These are phyloP conservation scores for Kwoniella mangroviensis DNA, from an alignment of 768 basidiomycete genomes.

Conservation along the genomic window DNA sequence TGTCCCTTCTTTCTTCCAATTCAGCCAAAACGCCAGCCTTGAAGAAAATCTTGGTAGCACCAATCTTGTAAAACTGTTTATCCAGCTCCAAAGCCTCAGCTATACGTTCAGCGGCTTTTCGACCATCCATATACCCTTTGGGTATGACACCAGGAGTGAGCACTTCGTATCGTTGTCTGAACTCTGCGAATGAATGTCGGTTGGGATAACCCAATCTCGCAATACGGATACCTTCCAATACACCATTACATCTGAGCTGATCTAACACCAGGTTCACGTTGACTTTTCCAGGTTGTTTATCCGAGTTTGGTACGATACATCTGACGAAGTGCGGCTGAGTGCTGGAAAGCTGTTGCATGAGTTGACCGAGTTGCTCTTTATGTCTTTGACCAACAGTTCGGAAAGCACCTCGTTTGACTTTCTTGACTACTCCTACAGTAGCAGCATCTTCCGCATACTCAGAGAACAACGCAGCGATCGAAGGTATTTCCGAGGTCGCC, in stretches of 20 bases:
- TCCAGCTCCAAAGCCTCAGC: constrained; percentile 87
- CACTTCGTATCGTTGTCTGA: constrained; percentile 94
- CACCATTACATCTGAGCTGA: constrained; percentile 97
- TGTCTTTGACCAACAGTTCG: constrained; percentile 93
- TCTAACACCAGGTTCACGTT: constrained; percentile 95
- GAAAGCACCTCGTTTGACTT: constrained; percentile 92
- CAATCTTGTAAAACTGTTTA: constrained; percentile 80
- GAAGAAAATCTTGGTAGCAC: constrained; percentile 98
- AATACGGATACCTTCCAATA: constrained; percentile 96
- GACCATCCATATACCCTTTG: constrained; percentile 95
- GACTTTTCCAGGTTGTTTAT: constrained; percentile 87
- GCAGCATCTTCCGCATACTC: constrained; percentile 70
- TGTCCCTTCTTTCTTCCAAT: constrained; percentile 88
- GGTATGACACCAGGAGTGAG: constrained; percentile 92
- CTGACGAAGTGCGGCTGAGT: constrained; percentile 98
- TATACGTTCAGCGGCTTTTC: constrained; percentile 90
- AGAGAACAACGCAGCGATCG: constrained; percentile 79
- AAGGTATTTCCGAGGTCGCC: constrained; percentile 77
- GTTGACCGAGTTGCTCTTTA: constrained; percentile 87
- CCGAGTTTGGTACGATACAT: constrained; percentile 92
- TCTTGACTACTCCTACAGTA: constrained; percentile 39
- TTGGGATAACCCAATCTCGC: constrained; percentile 97
- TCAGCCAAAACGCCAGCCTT: constrained; percentile 97
- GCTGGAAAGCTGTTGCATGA: constrained; percentile 87
- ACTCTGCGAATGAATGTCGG: constrained; percentile 93